These are phyloP conservation scores for Prunus mume DNA, from an alignment of 306 rosid genomes.

Conservation along the genomic window DNA sequence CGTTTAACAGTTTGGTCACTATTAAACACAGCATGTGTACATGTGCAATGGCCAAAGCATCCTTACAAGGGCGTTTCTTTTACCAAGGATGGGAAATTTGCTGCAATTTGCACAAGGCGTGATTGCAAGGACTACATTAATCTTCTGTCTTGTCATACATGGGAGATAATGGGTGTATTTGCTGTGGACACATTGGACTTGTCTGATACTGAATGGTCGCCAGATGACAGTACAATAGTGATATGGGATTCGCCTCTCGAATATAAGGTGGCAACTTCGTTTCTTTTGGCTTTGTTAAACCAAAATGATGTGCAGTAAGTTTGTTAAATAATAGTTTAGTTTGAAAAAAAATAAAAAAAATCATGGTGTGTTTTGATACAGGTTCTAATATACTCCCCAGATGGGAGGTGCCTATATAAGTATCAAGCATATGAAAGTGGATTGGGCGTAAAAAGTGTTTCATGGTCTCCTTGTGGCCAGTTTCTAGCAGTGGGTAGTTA, in stretches of 20 bases:
- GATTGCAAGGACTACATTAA: conserved; percentile 93
- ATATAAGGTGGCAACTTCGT: conserved; percentile 59
- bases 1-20: conserved; percentile 94
- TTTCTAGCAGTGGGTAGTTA: conserved; percentile 96
- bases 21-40: conserved; percentile 92
- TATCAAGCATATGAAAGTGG: conserved; percentile 98
- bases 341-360: conserved; percentile 1
- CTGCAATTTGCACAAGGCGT: conserved; percentile 93
- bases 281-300: conserved; percentile 9
- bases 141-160: conserved; percentile 83
- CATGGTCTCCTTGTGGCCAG: conserved; percentile 99
- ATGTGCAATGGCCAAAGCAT: conserved; percentile 94
- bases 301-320: neutral
- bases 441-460: conserved; percentile 86
- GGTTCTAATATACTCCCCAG: conserved; percentile 95
- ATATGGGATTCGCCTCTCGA: conserved; percentile 97
- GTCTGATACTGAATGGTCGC: conserved; percentile 97
- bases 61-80: conserved; percentile 91
- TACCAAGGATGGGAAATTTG: conserved; percentile 85
- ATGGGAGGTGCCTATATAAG: conserved; percentile 90
- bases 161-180: conserved; percentile 95
- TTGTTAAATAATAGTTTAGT: conserved; percentile 7
- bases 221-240: conserved; percentile 95
- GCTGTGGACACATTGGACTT: conserved; percentile 88
- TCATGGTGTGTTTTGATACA: conserved; percentile 38